phyloP scores from a whole-genome alignment of 106 monocot species.

The Apostasia ramifera region DNA sequence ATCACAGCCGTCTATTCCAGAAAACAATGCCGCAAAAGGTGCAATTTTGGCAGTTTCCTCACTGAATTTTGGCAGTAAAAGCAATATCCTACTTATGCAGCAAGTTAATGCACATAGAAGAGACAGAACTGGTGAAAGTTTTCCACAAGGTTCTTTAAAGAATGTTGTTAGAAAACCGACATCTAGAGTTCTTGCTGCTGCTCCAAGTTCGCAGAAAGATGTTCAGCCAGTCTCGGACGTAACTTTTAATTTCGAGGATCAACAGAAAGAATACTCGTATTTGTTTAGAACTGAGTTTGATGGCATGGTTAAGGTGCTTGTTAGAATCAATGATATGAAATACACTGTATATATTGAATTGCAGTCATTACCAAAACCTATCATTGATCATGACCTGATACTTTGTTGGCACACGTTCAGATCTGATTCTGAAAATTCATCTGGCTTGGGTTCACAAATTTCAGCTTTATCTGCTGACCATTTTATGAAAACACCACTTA shows the following conservation, averaged over 20 bases:
- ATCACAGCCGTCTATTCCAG: not conserved
- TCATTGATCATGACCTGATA: constrained; percentile 18
- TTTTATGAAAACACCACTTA: constrained; percentile 23
- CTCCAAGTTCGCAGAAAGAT: constrained; percentile 12
- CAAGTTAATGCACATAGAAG: not conserved
- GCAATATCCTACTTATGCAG: not conserved
- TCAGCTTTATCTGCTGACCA: not conserved
- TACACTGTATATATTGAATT: constrained; percentile 49
- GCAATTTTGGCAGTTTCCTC: not conserved
- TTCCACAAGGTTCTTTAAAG: not conserved
- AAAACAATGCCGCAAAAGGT: not conserved
- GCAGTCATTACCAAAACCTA: constrained; percentile 25
- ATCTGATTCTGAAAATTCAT: constrained; percentile 39
- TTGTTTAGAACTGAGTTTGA: constrained; percentile 52
- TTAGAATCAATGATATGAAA: constrained; percentile 22
- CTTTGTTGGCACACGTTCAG: constrained; percentile 53
- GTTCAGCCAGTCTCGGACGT: constrained; percentile 1
- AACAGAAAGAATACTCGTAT: constrained; percentile 17
- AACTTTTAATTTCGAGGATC: constrained; percentile 9
- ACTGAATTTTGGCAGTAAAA: not conserved
- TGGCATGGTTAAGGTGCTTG: constrained; percentile 48
- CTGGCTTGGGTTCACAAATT: constrained; percentile 6
- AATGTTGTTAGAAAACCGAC: not conserved
- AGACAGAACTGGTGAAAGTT: not conserved
- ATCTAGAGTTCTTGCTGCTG: constrained; percentile 11